Conservation (phyloP, 208 protist genomes). For the Trypanosomatidae sp. region DNA sequence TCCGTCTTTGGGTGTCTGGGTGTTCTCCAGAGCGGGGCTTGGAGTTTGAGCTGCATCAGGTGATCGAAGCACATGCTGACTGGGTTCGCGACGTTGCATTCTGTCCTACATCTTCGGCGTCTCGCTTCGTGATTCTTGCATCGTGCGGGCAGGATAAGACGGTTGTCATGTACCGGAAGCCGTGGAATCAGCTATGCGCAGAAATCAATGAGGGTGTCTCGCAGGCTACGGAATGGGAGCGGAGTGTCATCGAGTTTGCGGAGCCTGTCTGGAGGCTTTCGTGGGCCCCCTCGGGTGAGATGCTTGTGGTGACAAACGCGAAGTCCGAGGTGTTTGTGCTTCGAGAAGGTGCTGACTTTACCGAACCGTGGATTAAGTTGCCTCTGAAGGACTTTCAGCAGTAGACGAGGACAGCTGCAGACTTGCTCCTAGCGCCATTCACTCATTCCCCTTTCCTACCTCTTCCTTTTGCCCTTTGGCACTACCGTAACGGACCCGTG, state of each 20-base stretch:
- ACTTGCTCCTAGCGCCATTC: not conserved
- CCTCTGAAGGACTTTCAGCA: constrained; percentile 69
- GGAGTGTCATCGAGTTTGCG: constrained; percentile 55
- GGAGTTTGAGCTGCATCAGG: constrained; percentile 47
- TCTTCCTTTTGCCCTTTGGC: not conserved
- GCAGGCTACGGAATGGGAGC: constrained; percentile 56
- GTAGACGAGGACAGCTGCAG: constrained; percentile 7
- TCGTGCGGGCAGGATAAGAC: constrained; percentile 76
- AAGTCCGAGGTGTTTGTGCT: constrained; percentile 72
- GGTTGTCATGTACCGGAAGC: constrained; percentile 74
- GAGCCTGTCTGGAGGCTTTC: constrained; percentile 82
- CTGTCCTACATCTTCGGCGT: constrained; percentile 53
- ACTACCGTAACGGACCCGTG: not conserved
- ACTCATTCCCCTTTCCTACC: not conserved
- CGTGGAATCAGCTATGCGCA: constrained; percentile 60
- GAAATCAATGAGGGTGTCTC: constrained; percentile 16
- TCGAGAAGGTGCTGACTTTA: constrained; percentile 66
- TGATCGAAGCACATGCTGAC: constrained; percentile 51
- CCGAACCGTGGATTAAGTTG: constrained; percentile 74
- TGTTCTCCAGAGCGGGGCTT: constrained; percentile 18
- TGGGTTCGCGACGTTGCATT: constrained; percentile 87
- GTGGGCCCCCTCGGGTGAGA: constrained; percentile 71
- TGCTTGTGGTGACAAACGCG: constrained; percentile 75
- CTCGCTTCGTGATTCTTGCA: constrained; percentile 57
- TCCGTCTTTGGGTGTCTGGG: constrained; percentile 65